phyloP scores from a whole-genome alignment of 2,329 filamentous ascomycete genomes.

The Fusarium chaquense region DNA sequence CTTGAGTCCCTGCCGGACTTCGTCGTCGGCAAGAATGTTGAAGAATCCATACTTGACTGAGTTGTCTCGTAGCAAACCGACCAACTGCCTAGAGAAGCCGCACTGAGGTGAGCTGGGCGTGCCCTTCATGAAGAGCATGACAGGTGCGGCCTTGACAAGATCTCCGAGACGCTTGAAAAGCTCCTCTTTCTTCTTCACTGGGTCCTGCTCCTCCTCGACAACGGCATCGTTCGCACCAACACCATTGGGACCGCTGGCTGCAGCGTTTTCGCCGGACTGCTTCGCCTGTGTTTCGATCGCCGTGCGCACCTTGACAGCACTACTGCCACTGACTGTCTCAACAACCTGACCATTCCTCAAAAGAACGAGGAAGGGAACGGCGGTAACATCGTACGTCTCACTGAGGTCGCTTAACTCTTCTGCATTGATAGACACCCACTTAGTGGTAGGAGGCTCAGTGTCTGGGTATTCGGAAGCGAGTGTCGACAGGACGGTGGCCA shows the following conservation, averaged over 20 bases:
- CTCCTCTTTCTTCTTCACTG: slow-evolving; percentile 80
- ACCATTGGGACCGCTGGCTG: slow-evolving; percentile 53
- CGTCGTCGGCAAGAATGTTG: slow-evolving; percentile 97
- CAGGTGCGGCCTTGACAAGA: slow-evolving; percentile 92
- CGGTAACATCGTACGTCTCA: slow-evolving; percentile 92
- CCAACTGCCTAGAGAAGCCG: slow-evolving; percentile 92
- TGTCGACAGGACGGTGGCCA: slow-evolving; percentile 86
- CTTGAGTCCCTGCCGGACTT: slow-evolving; percentile 95
- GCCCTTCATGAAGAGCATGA: slow-evolving; percentile 99
- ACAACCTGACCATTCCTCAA: slow-evolving; percentile 80
- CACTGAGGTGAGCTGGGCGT: slow-evolving; percentile 88
- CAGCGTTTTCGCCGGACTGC: slow-evolving; percentile 52
- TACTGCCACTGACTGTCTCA: slow-evolving; percentile 90
- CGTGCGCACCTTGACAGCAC: slow-evolving; percentile 84
- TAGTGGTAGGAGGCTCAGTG: slow-evolving; percentile 73
- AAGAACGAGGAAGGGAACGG: slow-evolving; percentile 91
- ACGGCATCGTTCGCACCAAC: slow-evolving; percentile 54
- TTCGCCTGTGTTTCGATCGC: slow-evolving; percentile 87
- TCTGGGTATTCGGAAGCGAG: slow-evolving; percentile 88
- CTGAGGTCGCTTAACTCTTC: slow-evolving; percentile 94
- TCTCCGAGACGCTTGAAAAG: slow-evolving; percentile 83
- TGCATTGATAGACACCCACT: slow-evolving; percentile 92
- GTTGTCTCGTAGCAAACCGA: slow-evolving; percentile 86
- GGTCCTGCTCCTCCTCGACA: slow-evolving; percentile 64
- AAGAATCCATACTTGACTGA: slow-evolving; percentile 98